These are phyloP conservation scores for Ceratobasidium sp. DNA, from an alignment of 1,284 basidiomycete species.

Conservation along the genomic window DNA sequence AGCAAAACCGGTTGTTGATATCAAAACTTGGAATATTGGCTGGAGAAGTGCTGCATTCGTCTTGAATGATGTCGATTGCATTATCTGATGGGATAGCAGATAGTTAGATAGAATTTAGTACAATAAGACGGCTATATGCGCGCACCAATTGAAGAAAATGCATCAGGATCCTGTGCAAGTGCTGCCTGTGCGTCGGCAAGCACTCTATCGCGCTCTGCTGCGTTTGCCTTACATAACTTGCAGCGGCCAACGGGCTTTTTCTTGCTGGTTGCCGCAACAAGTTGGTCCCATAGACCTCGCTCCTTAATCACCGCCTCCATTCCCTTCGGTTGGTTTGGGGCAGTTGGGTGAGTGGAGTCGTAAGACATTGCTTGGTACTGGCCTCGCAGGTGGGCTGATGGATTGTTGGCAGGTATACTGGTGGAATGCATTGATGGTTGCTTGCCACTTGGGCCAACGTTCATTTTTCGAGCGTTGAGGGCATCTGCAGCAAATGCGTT, in stretches of 20 bases:
- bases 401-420: neutral
- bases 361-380: neutral
- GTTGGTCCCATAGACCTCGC: constrained; percentile 50
- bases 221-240: neutral
- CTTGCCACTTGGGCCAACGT: constrained; percentile 39
- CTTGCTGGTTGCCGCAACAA: neutral
- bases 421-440: neutral
- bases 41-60: neutral
- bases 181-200: neutral
- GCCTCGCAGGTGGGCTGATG: neutral
- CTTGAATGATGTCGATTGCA: no score
- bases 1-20: constrained; percentile 48
- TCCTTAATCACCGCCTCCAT: constrained; percentile 54
- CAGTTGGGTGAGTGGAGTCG: neutral
- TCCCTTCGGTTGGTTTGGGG: constrained; percentile 52
- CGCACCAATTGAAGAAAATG: neutral
- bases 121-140: no score
- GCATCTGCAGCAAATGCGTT: constrained; percentile 51
- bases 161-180: neutral
- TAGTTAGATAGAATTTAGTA: no score
- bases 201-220: neutral
- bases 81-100: no score
- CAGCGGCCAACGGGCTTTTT: constrained; percentile 1
- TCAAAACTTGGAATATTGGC: neutral
- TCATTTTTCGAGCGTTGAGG: constrained; percentile 54